Evolutionary conservation across 306 rosid genomes (phyloP), one percentile per base, ranked within the genome.

Genomic region (Sicyos edulis): DNA sequence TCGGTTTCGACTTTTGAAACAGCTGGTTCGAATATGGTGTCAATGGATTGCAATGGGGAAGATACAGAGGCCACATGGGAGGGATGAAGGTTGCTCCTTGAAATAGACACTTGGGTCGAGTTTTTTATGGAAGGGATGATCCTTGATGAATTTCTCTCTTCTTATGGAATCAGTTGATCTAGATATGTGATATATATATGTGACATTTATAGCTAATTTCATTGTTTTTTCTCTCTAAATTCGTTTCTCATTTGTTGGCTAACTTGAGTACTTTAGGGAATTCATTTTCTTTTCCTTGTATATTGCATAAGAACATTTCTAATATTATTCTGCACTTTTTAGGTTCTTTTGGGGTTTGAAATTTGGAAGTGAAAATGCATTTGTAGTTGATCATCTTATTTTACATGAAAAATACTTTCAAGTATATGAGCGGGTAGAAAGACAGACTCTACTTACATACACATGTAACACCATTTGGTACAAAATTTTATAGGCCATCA

Each of bases 121-220:
- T 26, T 26, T 26, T 26, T 26, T 26, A 26, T 26, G 29, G 29
- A 26, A 26, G 29, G 29, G 29, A 26, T 26, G 29, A 26, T 26
- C 29, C 29, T 26, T 26, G 29, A 17, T 20, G 54, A 72, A 56
- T 37, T 32, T 32, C 20, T 19, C 29, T 66, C 53, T 66, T 15
- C 55, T 44, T 45, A 21, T 45, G 54, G 40, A 45, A 14, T 66
- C 54, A 11, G 62, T 21, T 11, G 53, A 52, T 68, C 55, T 13
- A 49, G 22, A 45, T 44, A 54, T 45, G 71, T 44, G 22, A 66
- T 45, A n/a, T 66, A 66, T 66, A 66, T 68, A 15, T 49, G 24
- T 47, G 44, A 21, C 56, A 24, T 68, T 68, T 20, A 47, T 47
- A 11, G 14, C 55, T 24, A 47, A 22, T 66, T 66, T 12, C 12